Base-by-base conservation (phyloP, 306 rosid species). In the Ammopiptanthus mongolicus region DNA sequence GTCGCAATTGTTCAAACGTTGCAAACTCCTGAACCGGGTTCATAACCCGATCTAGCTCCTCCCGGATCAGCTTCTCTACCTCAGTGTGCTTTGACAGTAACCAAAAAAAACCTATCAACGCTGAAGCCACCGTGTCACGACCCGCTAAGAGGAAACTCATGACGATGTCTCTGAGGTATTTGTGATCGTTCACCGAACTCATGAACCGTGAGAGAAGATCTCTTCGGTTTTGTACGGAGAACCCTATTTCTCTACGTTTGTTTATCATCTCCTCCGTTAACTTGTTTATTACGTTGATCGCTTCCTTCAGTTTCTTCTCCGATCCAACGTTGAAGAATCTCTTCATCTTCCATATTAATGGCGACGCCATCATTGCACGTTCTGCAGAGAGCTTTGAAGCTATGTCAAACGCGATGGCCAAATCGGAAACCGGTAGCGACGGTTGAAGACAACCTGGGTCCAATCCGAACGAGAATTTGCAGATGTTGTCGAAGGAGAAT, bases 61-160 rank as follows among this genome's bases (percentile, higher is more conserved):
- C 85, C 36, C 87, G 71, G 18, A 95, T 87, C 42, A 50, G 8
- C 0, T 50, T 22, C 66, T 75, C 93, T 0, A 86, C 96, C 0
- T 69, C 52, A 1, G 88, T 90, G 69, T 84, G 80, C 1, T 72
- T 81, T 0, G 99, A 87, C 1, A 95, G 33, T 36, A 92, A 15
- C 11, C 25, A 64, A 48, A 91, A 95, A 12, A 95, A 76, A 1
- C 97, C 85, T 5, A 97, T 92, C 75, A 95, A 65, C 7, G 81
- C 90, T 1, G 97, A 59, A 0, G 97, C 85, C 4, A 95, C 82
- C 0, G 99, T 95, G 81, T 95, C 99, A 3, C 99, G 87, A 1
- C 99, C 99, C 0, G 99, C 99, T 65, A 95, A 69, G 0, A 91
- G 80, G 63, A 95, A 92, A 84, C 92, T 91, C 0, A 95, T 84